Percentiles rank a stretch among this genome's conserved stretches.
Evolutionary conservation across 2,329 filamentous ascomycete species (phyloP).

Genomic region (Ophiostoma piceae): DNA sequence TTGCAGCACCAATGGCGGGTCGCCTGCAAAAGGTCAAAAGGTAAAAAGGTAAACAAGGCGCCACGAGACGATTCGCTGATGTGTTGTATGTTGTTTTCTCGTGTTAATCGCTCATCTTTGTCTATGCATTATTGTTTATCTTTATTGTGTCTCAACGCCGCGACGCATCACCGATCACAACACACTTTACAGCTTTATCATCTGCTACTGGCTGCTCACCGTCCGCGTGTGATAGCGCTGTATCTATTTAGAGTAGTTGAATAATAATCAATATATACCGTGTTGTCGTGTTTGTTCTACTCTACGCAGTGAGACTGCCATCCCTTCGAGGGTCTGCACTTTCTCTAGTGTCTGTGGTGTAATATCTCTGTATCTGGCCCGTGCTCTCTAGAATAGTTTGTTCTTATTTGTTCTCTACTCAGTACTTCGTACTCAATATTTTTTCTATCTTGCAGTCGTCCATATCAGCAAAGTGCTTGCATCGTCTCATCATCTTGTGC

Average conservation of each 20-base stretch:
- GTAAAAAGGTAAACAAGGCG: slow-evolving; percentile 10
- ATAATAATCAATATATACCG: too few relatives aligned
- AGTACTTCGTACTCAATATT: too few relatives aligned
- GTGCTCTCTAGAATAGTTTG: too few relatives aligned
- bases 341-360: too few relatives aligned
- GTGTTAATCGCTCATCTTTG: slow-evolving; percentile 11
- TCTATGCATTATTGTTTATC: neutral
- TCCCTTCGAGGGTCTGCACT: too few relatives aligned
- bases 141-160: neutral
- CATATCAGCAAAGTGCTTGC: neutral
- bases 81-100: neutral
- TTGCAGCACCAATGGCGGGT: neutral
- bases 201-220: neutral
- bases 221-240: slow-evolving; percentile 4
- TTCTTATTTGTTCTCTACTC: too few relatives aligned
- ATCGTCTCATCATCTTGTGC: neutral
- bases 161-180: neutral
- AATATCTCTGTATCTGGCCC: too few relatives aligned
- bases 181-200: neutral
- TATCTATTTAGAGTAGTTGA: neutral
- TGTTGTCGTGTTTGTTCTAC: too few relatives aligned
- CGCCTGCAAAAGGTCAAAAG: neutral
- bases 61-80: neutral
- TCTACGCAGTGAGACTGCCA: too few relatives aligned
- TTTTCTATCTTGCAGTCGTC: too few relatives aligned